These are phyloP conservation scores for Danielia reshetovae DNA, from an alignment of 805 yeast species.

Conservation along the genomic window DNA sequence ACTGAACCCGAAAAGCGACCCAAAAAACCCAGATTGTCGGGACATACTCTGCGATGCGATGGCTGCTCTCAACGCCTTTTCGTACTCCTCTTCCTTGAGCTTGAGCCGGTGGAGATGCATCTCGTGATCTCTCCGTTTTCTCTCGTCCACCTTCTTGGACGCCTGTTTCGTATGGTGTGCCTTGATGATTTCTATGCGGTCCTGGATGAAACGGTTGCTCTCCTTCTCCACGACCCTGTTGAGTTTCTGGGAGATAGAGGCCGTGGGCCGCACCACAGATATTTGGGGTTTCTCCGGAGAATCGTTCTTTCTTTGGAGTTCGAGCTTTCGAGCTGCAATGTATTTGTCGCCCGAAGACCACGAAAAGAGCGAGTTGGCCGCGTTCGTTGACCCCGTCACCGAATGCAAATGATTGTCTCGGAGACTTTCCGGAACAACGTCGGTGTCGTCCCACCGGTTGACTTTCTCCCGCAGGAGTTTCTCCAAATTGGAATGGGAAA, in stretches of 20 bases:
- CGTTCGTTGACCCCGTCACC: constrained; percentile 1
- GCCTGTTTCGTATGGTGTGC: constrained; percentile 38
- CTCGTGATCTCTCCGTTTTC: constrained; percentile 39
- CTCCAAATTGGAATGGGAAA: constrained; percentile 15
- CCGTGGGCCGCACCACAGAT: constrained; percentile 13
- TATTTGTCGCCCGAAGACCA: constrained; percentile 43
- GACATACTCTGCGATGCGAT: constrained; percentile 19
- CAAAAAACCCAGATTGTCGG: constrained; percentile 26
- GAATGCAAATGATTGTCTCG: not conserved
- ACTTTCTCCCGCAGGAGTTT: constrained; percentile 11
- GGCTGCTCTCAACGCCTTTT: constrained; percentile 25
- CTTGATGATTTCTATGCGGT: constrained; percentile 34
- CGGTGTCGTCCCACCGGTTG: constrained; percentile 13
- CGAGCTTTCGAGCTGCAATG: constrained; percentile 28
- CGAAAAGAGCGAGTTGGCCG: constrained; percentile 34
- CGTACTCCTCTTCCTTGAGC: constrained; percentile 38
- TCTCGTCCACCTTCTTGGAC: constrained; percentile 31
- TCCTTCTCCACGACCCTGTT: constrained; percentile 31
- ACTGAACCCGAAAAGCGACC: constrained; percentile 26
- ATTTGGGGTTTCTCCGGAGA: constrained; percentile 1
- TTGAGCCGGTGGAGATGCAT: constrained; percentile 29
- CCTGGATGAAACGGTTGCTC: constrained; percentile 35
- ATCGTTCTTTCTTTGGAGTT: constrained; percentile 14
- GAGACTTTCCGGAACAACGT: not conserved
- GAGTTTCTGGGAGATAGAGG: constrained; percentile 22